Base-by-base conservation (phyloP, 768 basidiomycete species). In the Tulasnella sp. region DNA sequence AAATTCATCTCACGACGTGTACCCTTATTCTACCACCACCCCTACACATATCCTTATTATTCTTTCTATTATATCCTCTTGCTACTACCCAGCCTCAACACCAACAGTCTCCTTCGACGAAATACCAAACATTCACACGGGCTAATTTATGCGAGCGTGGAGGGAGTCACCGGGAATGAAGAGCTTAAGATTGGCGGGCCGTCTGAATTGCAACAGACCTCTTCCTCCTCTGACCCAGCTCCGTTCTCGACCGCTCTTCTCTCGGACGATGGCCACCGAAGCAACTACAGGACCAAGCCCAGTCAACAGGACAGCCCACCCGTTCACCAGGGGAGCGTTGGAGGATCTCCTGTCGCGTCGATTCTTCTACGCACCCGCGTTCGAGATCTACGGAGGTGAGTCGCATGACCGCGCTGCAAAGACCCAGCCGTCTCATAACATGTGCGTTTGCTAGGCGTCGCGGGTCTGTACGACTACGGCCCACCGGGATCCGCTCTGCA, bases 311-410 rank as follows among this genome's bases (percentile, higher is more conserved):
- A 89, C 89, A 1, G 92, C 90, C 0, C 94, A 96, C 82, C 83
- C 91, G 2, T 99, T 99, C 83, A 94, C 96, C 84, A 97, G 96
- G 85, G 80, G 86, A 29, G 89, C 91, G 32, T 88, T 99, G 42
- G 98, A 99, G 82, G 91, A 91, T 32, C 85, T 97, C 70, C 88
- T 99, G 76, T 93, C 91, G 82, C 90, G 93, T 77, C 88, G 98
- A 72, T 99, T 99, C 87, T 99, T 99, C 87, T 99, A 93, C 83
- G 94, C 97, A 4, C 97, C 97, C 32, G 94, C 98, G 5, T 99
- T 99, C 82, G 98, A 99, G 85, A 98, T 99, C 86, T 99, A 99
- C 82, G 96, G 97, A 79, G 98, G 97, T 95, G 80, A 81, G 90
- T 26, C 46, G 11, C 32, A n/a, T n/a, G n/a, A n/a, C n/a, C n/a